Evolutionary conservation across 371 early-diverging fungal species (phyloP), one percentile per base, ranked within the genome.

Genomic region (Entomophthora muscae): DNA sequence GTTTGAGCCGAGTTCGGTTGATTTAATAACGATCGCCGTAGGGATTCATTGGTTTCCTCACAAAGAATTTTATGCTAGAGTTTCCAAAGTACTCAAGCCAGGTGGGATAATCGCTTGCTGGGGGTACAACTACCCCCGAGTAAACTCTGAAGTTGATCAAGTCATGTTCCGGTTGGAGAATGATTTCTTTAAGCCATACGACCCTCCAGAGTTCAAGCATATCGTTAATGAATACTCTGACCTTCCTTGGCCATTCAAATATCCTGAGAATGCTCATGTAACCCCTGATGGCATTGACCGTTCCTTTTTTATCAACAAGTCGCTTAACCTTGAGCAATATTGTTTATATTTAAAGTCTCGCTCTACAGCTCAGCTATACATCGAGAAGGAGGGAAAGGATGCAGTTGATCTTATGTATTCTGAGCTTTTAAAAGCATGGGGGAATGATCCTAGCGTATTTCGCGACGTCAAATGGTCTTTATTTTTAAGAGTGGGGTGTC

Each of bases 11-110:
- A 61, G 31, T 26, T 61, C 61, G 3, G 42, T 61, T 32, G 61
- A 61, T 33, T 61, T 61, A 61, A 33, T 61, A 31, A 61, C 61
- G 7, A 23, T 61, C 30, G 61, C 61, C 3, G 61, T 61, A 23
- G 61, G 17, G 10, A 13, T 61, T 5, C 61, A 61, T 30, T 61
- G 61, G 61, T 28, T 61, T 30, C 61, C 61, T 7, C 42, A 22
- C 10, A 24, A 61, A 7, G 26, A 30, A 33, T 61, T 61, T 26
- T 61, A 61, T 33, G 32, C 5, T 1, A 5, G 61, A 33, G 61
- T 61, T 13, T 32, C 30, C 12, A 61, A 61, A 33, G 61, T 61
- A 42, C 42, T 61, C n/a, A 61, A 61, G 26, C 32, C 32, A 32
- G 30, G 23, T 22, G 61, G 61, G 3, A 33, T 61, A n/a, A 32